Base-by-base conservation (phyloP, 2,329 filamentous ascomycete genomes). In the Iodosphaeria phyllophila region DNA sequence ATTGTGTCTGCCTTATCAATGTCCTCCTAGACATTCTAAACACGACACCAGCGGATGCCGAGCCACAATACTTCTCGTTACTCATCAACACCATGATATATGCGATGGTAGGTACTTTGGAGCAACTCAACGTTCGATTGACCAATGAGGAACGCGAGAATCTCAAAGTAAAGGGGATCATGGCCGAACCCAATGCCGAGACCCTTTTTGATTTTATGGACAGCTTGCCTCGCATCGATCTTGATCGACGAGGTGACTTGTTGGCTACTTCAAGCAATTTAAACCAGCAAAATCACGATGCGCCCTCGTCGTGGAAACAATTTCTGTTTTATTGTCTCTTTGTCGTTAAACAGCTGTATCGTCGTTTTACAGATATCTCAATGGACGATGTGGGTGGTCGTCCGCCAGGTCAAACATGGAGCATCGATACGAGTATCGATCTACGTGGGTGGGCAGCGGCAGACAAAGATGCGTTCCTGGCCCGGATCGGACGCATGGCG, bases 1-100 rank as follows among this genome's bases (percentile, higher is more conserved):
- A 60, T 30, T 57, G 57, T 27, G 28, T 58, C 8, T 47, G 43
- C 5, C 44, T 58, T 11, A 35, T 48, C 14, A 40, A 45, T 19
- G 37, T 43, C 3, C 32, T 62, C 5, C 19, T 39, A 10, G 30
- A 38, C 23, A 33, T 30, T 5, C 19, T 47, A n/a, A n/a, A n/a
- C n/a, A n/a, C n/a, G n/a, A n/a, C n/a, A n/a, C n/a, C n/a, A n/a
- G n/a, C n/a, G n/a, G n/a, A n/a, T n/a, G n/a, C n/a, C 24, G 16
- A 36, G 15, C 24, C 39, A 26, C 27, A 22, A 19, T 44, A 32
- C 22, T 34, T 36, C 28, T 32, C 31, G 24, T 46, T 13, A 24
- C 38, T 23, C 42, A 52, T 32, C 33, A 34, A 39, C 15, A 34
- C 37, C 3, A 40, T 46, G n/a, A 37, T 39, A 17, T 13, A 38